phyloP scores from a whole-genome alignment of 139 green algal species.

The Bryopsis sp. region DNA sequence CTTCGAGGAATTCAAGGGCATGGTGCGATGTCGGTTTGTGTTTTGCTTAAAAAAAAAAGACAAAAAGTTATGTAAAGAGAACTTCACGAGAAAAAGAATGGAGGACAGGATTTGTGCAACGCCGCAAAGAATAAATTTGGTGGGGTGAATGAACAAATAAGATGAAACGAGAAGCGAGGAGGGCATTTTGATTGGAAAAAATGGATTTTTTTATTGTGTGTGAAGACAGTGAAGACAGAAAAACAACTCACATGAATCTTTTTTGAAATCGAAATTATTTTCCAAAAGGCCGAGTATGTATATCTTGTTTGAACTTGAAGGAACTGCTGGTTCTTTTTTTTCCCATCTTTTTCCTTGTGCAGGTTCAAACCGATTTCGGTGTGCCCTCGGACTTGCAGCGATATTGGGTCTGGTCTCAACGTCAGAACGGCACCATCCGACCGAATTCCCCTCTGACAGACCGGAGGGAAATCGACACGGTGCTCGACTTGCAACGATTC shows the following conservation, averaged over 20 bases:
- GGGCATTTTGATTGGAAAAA: too few relatives aligned
- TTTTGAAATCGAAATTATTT: too few relatives aligned
- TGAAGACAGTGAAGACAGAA: too few relatives aligned
- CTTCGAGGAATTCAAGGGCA: slow-evolving; percentile 69
- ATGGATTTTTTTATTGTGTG: too few relatives aligned
- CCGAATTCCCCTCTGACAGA: slow-evolving; percentile 38
- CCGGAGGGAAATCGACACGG: slow-evolving; percentile 21
- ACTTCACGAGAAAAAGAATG: too few relatives aligned
- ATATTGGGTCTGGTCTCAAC: slow-evolving; percentile 77
- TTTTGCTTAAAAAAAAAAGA: too few relatives aligned
- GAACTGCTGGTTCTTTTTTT: neutral
- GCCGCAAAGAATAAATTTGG: too few relatives aligned
- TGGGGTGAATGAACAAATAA: too few relatives aligned
- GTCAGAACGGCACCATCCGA: slow-evolving; percentile 74
- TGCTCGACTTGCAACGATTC: slow-evolving; percentile 44
- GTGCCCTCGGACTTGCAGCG: slow-evolving; percentile 70
- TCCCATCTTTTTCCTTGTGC: too few relatives aligned
- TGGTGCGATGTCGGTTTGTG: too few relatives aligned
- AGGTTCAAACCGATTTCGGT: slow-evolving; percentile 44
- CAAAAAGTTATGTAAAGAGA: neutral
- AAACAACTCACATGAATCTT: neutral
- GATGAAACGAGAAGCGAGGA: too few relatives aligned
- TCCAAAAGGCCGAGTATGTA: too few relatives aligned
- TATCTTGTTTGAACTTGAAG: neutral
- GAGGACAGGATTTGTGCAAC: slow-evolving; percentile 23